Base-by-base conservation (phyloP, 495 filamentous ascomycete species). In the Penicillium roqueforti region DNA sequence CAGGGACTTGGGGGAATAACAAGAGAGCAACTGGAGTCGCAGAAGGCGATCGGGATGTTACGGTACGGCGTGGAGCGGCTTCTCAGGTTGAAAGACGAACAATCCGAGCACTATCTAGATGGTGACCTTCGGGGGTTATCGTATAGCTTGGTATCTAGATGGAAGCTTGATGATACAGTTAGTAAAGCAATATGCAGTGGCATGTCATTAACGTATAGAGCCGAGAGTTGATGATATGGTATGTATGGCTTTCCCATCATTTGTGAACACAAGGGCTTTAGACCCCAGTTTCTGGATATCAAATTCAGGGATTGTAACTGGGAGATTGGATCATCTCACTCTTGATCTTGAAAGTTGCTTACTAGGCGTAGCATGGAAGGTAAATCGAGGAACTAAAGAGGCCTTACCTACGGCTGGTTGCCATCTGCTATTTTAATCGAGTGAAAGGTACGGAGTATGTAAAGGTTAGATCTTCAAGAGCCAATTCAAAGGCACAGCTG, bases 81-180 rank as follows among this genome's bases (percentile, higher is more conserved):
- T 54, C 56, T 58, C 46, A 54, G 51, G 40, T 58, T 58, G 39
- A 54, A 58, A 51, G 51, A 58, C 39, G 51, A 58, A 54, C 51
- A 45, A 54, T 19, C 56, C 32, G 56, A 58, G 45, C 46, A 54
- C 32, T 58, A 54, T 50, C 45, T 58, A 51, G 51, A 58, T 47
- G 46, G 56, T 22, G 51, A 58, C 51, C 50, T 54, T 50, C 45
- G 40, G 40, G 31, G 46, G 25, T 54, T 58, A 34, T 58, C 32
- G 51, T 45, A 54, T 44, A 54, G 31, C 38, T 41, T 29, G 40
- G 44, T 50, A 53, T 32, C 40, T 52, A 10, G 54, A 52, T 34
- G 42, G n/a, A n/a, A 36, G 32, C 32, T n/a, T n/a, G n/a, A 36
- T 36, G 14, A 16, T 16, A 6, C n/a, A 36, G 32, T 36, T 16